Conservation (phyloP, 306 rosid genomes). For the peach (Prunus persica) region Prunus_persica_NCBIv2 NC_034014.1:25738001-25738500, state of each 20-base stretch:
- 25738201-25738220: no score
- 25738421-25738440: background rate
- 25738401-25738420: conserved; percentile 10
- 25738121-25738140: no score
- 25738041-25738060: background rate
- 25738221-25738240: no score
- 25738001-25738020: conserved; percentile 14
- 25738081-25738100: background rate
- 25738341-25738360: conserved; percentile 41
- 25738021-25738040: conserved; percentile 8
- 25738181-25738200: no score
- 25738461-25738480: conserved; percentile 21
- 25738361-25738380: conserved; percentile 35
- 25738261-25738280: no score
- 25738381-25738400: conserved; percentile 24
- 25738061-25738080: background rate
- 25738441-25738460: background rate
- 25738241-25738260: no score
- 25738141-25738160: no score
- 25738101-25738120: background rate
- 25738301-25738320: background rate
- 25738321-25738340: conserved; percentile 2
- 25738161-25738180: no score
- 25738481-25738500: conserved; percentile 33
- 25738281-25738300: no score